Conservation (phyloP, 495 filamentous ascomycete species). For the Poronia punctata region DNA sequence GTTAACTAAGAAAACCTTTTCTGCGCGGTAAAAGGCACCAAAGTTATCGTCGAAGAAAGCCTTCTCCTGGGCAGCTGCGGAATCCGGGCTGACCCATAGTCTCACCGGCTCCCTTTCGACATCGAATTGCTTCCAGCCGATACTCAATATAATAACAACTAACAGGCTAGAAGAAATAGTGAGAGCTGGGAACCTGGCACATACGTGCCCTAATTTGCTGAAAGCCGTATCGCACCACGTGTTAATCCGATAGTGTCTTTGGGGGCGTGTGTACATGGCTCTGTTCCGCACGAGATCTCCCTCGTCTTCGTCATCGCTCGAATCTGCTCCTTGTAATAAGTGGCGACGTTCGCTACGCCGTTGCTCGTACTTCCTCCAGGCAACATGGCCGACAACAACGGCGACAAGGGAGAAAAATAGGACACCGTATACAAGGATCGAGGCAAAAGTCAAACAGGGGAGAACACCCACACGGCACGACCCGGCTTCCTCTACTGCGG, state of each 20-base stretch:
- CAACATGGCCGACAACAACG: constrained; percentile 63
- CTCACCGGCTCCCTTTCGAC: constrained; percentile 86
- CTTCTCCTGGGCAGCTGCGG: constrained; percentile 86
- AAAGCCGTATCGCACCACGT: constrained; percentile 71
- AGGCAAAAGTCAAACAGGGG: constrained; percentile 85
- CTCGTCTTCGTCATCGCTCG: constrained; percentile 87
- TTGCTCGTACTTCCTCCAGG: constrained; percentile 62
- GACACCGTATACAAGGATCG: constrained; percentile 76
- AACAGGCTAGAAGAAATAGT: constrained; percentile 68
- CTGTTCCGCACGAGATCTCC: constrained; percentile 67
- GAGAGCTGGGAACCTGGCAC: constrained; percentile 74
- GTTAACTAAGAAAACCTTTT: constrained; percentile 91
- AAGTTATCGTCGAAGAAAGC: constrained; percentile 91
- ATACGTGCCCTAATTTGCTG: constrained; percentile 69
- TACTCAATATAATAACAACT: constrained; percentile 65
- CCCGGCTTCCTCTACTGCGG: constrained; percentile 56
- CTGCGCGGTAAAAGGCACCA: constrained; percentile 88
- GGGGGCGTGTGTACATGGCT: constrained; percentile 62
- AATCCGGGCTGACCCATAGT: constrained; percentile 91
- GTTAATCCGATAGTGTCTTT: constrained; percentile 71
- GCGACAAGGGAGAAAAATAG: constrained; percentile 60
- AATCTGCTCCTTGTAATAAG: constrained; percentile 74
- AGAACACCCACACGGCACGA: constrained; percentile 77
- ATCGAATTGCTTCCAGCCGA: constrained; percentile 80
- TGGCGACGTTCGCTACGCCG: constrained; percentile 72